Percentiles rank a stretch among this genome's conserved stretches.
phyloP scores from a whole-genome alignment of 148 eudicot species.

The Diospyros kaki region DNA sequence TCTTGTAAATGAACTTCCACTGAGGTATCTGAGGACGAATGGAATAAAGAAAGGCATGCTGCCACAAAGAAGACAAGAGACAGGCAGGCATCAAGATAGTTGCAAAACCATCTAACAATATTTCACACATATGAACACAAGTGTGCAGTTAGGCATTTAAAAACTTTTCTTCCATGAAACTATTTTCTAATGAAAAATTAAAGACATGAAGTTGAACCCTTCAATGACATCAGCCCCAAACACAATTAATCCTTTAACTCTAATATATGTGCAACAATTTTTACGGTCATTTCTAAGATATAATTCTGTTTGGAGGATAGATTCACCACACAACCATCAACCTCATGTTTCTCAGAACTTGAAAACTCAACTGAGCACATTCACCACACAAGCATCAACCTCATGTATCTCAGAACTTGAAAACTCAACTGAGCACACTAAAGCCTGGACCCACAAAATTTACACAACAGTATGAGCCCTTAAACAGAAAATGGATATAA shows the following conservation, averaged over 20 bases:
- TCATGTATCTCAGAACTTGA: too few species aligned
- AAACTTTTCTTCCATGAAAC: too few species aligned
- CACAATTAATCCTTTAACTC: background rate
- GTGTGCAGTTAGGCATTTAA: too few species aligned
- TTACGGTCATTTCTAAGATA: background rate
- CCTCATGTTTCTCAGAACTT: too few species aligned
- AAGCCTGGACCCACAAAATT: background rate
- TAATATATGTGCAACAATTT: background rate
- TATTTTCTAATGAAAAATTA: background rate
- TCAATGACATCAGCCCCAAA: background rate
- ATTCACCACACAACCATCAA: background rate
- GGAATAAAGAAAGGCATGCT: constrained; percentile 36
- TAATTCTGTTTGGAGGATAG: background rate
- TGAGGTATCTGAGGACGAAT: constrained; percentile 39
- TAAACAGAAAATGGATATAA: too few species aligned
- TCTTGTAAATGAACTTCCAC: constrained; percentile 62
- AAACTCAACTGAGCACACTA: background rate
- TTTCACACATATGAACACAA: too few species aligned
- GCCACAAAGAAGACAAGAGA: constrained; percentile 24
- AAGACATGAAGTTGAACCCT: background rate
- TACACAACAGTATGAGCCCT: background rate
- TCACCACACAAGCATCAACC: too few species aligned
- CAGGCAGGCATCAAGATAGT: constrained; percentile 5
- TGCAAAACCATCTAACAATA: background rate
- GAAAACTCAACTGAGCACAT: background rate